Conservation (phyloP, 108 stramenopile species). For the Schizochytrium sp. region DNA sequence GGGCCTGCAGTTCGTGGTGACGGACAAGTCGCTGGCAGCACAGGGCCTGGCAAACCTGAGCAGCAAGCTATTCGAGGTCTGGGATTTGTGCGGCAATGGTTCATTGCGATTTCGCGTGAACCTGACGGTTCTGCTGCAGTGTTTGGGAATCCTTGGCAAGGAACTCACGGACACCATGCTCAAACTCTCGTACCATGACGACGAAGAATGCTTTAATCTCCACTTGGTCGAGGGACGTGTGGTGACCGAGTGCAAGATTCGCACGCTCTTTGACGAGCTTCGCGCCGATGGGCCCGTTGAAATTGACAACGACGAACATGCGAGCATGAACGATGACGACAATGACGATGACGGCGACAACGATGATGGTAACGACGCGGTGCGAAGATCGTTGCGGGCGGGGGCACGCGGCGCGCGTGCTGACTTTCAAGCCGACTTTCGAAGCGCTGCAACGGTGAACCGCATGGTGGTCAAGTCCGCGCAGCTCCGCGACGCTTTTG, state of each 20-base stretch:
- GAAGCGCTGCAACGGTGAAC: neutral
- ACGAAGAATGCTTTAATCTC: neutral
- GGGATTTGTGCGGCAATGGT: neutral
- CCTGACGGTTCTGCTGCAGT: neutral
- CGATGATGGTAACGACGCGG: neutral
- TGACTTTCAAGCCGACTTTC: neutral
- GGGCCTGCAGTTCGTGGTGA: neutral
- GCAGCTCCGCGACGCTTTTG: neutral
- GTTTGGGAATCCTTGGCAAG: neutral
- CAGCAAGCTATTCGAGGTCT: neutral
- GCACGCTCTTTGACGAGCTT: neutral
- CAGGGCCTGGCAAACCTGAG: neutral
- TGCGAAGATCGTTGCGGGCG: neutral
- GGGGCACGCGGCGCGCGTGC: neutral
- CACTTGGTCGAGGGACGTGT: neutral
- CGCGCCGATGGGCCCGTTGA: neutral
- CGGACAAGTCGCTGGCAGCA: neutral
- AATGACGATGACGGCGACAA: neutral
- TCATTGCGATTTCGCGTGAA: neutral
- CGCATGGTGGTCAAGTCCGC: neutral
- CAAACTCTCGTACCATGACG: neutral
- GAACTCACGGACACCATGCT: neutral
- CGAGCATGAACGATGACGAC: neutral
- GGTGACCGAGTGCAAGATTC: conserved; percentile 12
- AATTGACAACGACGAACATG: neutral